Base-by-base conservation (phyloP, 23 red algal species). In the Gracilaria vermiculophylla region DNA sequence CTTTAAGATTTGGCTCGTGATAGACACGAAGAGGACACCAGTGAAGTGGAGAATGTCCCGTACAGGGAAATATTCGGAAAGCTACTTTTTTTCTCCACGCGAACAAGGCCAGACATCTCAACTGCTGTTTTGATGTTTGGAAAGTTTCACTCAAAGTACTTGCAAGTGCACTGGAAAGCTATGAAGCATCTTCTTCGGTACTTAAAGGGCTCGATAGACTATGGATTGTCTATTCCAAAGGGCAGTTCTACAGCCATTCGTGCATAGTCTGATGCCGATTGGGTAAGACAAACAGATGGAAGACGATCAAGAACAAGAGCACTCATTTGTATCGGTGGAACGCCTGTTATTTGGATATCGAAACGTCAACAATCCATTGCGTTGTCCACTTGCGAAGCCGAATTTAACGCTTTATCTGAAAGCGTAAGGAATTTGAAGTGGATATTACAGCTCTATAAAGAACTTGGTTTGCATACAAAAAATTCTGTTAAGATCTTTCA, bases 51-150 rank as follows among this genome's bases (percentile, higher is more conserved):
- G 35, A 77, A 0, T 3, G 70, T 76, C 13, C 67, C 67, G 1
- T 87, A 87, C n/a, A 14, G 66, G 12, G 53, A 54, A 35, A 48
- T 37, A 40, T 64, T 87, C 24, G 67, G 67, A 74, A 45, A 50
- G 14, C 40, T 87, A 17, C 25, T 87, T 7, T 87, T 60, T 51
- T 40, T 87, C 6, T 50, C 73, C 2, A 78, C 73, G 5, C 39
- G 73, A 29, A 60, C 40, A 10, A 15, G 65, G 7, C 67, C 67
- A 27, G 83, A 87, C 1, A 74, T 87, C 19, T 31, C 44, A 39
- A 76, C 51, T 44, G 43, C 83, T 33, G 27, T 77, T n/a, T 87
- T 36, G 20, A 41, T 61, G 62, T 27, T 87, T 1, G 83, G 44
- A 45, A 87, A 54, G 29, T 55, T 58, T 69, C 42, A 50, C 0